Evolutionary conservation across 495 filamentous ascomycete genomes (phyloP), one percentile per base, ranked within the genome.

Genomic region (Xylaria telfairii): DNA sequence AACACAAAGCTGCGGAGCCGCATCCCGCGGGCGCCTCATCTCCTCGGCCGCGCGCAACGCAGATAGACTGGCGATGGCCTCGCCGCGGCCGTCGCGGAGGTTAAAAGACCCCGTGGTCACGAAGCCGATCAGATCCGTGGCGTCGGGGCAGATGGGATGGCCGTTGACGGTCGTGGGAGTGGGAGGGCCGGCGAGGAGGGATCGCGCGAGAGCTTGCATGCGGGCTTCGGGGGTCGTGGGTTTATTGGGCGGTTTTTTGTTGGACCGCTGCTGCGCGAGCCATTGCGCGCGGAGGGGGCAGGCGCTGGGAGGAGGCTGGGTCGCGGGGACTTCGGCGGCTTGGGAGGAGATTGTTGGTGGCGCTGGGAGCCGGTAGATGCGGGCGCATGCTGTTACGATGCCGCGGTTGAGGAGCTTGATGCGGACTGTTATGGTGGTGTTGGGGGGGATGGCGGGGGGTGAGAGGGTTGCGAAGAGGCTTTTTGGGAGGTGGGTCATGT

Each of bases 71-170:
- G 92, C 96, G 68, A 99, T 85, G 0, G 90, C 95, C 28, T 90
- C 90, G 0, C 90, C 91, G 75, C 85, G 86, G 1, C 95, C 96
- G 69, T 94, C 88, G 7, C 88, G 89, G 4, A 98, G 84, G 72
- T 92, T 92, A 72, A 91, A 97, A 62, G 92, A 91, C 2, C 95
- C 96, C 2, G 90, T 92, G 28, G 94, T 97, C 26, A 98, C 90
- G 77, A 97, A 99, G 0, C 96, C 96, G 47, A 99, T 92, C 37
- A 98, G 82, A 75, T 97, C 93, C 17, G 87, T 85, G 70, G 92
- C 92, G 1, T 82, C 80, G 0, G 96, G 96, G 6, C 92, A 88
- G 1, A 87, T 76, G 0, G 92, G 88, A 69, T 92, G 89, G 0
- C 85, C 85, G 42, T 83, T 80, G 26, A 78, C 83, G 74, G 69